Conservation (phyloP, 805 yeast species). For the Wickerhamiella allomyrinae region DNA sequence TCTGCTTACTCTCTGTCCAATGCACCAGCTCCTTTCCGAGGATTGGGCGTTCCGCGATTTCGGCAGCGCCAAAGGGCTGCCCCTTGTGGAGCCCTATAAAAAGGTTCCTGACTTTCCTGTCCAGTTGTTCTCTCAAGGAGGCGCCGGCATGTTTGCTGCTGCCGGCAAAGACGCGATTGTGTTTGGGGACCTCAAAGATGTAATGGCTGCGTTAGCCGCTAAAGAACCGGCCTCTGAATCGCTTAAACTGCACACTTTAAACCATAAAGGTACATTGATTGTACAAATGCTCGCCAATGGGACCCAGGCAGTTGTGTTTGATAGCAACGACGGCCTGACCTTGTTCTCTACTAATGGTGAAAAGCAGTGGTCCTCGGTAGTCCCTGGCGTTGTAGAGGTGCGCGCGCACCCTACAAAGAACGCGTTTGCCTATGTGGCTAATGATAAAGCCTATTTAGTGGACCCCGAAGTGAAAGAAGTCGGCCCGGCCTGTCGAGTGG, state of each 20-base stretch:
- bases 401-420: conserved; percentile 1
- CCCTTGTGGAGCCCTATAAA: conserved; percentile 6
- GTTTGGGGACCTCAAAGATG: conserved; percentile 5
- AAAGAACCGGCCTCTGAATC: neutral
- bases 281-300: conserved; percentile 10
- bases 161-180: conserved; percentile 10
- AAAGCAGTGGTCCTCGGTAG: conserved; percentile 2
- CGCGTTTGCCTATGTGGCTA: conserved; percentile 2
- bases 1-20: too few relatives aligned
- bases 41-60: conserved; percentile 16
- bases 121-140: neutral
- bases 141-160: conserved; percentile 8
- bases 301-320: conserved; percentile 8
- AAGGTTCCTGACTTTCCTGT: conserved; percentile 5
- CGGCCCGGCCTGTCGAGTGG: neutral
- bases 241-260: neutral
- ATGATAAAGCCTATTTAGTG: neutral
- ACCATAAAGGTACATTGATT: neutral
- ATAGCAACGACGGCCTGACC: neutral
- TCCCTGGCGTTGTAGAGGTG: neutral
- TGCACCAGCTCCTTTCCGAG: conserved; percentile 12
- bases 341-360: conserved; percentile 2
- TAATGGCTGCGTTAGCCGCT: conserved; percentile 1
- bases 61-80: conserved; percentile 15
- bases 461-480: neutral